Base-by-base conservation (phyloP, 148 eudicot genomes). In the Cornus suecica region DNA sequence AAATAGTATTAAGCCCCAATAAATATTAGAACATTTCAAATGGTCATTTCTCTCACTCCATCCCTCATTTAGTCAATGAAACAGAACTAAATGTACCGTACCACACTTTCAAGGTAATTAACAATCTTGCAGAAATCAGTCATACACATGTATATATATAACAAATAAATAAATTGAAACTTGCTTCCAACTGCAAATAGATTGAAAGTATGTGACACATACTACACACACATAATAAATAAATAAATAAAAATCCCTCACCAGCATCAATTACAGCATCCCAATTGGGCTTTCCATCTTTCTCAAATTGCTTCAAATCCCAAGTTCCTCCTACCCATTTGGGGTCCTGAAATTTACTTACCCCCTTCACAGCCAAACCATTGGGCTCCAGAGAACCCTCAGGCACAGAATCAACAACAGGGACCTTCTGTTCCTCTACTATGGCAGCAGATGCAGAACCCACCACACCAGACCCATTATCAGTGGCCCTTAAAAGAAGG, bases 191-290 rank as follows among this genome's bases (percentile, higher is more conserved):
- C 58, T 14, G 20, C n/a, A 52, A 52, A 8, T 1, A 52, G 8
- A 52, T 52, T 52, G 58, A 25, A 5, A 51, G 0, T n/a, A n/a
- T n/a, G n/a, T n/a, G n/a, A n/a, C n/a, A n/a, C n/a, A n/a, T n/a
- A n/a, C n/a, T n/a, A n/a, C 22, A 31, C 20, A 31, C 30, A 37
- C 28, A 56, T 20, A 26, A 26, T 7, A 31, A 37, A 37, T 13
- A 8, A n/a, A 48, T n/a, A 52, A 62, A 60, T 56, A 48, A 78
- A 42, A 41, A n/a, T n/a, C n/a, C 72, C 56, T 76, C 9, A 94
- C 98, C 98, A 77, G 97, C 94, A 91, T 94, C 98, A 84, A 94
- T 94, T 31, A 94, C 92, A 81, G 97, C 87, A 86, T 94, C 98
- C 98, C 98, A 94, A 68, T 91, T 78, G 72, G 93, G 79, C 15